Conservation (phyloP, 306 rosid species). For the Canavalia gladiata region DNA sequence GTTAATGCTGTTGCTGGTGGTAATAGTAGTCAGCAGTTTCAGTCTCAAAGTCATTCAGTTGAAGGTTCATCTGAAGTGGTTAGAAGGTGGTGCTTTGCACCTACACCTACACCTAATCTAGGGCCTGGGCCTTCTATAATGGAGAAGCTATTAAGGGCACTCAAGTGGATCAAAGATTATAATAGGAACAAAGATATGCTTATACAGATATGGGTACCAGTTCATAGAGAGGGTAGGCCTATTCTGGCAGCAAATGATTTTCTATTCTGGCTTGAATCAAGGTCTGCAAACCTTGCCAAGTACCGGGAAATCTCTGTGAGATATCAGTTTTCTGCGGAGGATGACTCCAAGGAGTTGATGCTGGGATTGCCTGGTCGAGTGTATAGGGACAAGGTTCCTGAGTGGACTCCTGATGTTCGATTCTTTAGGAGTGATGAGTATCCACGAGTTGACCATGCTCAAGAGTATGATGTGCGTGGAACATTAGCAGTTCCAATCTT, state of each 20-base stretch:
- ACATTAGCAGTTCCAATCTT: conserved; percentile 88
- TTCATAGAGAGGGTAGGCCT: conserved; percentile 65
- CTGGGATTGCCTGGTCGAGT: conserved; percentile 91
- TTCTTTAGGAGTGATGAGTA: conserved; percentile 83
- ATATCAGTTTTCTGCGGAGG: conserved; percentile 70
- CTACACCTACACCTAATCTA: conserved; percentile 56
- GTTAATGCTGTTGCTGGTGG: conserved; percentile 44
- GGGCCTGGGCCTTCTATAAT: conserved; percentile 59
- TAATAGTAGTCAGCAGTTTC: conserved; percentile 40
- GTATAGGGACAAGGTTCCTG: conserved; percentile 79
- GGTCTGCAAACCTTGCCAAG: conserved; percentile 67
- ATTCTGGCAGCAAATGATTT: conserved; percentile 70
- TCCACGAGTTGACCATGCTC: conserved; percentile 80
- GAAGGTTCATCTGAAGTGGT: conserved; percentile 54
- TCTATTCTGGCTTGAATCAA: conserved; percentile 66
- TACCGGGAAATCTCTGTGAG: conserved; percentile 72
- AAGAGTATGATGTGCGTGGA: conserved; percentile 75
- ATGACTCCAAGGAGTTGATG: conserved; percentile 59
- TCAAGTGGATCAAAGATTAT: conserved; percentile 64
- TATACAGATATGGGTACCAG: conserved; percentile 90
- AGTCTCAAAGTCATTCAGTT: conserved; percentile 50
- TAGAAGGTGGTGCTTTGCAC: conserved; percentile 72
- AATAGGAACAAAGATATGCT: conserved; percentile 77
- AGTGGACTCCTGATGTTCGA: conserved; percentile 98
- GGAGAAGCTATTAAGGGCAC: conserved; percentile 75